These are phyloP conservation scores for Globisporangium parvum DNA, from an alignment of 352 stramenopile genomes.

Conservation along the genomic window DNA sequence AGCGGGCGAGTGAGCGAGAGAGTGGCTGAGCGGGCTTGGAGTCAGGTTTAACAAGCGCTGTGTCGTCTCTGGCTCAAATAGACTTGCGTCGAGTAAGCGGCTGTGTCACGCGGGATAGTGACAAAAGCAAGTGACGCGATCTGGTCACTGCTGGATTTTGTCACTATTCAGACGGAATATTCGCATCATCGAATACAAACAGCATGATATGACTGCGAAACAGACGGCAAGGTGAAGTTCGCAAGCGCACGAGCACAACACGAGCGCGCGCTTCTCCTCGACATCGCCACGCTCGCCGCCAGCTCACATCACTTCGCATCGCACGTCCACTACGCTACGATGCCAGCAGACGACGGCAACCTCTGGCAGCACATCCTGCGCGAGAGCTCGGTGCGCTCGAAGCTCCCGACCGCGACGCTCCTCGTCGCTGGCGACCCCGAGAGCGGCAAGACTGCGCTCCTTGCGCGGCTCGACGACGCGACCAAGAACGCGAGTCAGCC, in stretches of 20 bases:
- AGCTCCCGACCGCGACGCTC: constrained; percentile 60
- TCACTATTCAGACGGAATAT: too few species aligned
- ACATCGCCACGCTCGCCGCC: neutral
- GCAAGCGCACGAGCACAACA: too few species aligned
- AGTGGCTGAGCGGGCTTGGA: constrained; percentile 4
- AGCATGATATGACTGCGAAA: too few species aligned
- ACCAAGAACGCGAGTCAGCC: constrained; percentile 15
- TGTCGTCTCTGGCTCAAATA: too few species aligned
- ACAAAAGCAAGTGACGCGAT: too few species aligned
- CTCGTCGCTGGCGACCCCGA: constrained; percentile 67
- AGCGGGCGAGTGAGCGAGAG: neutral
- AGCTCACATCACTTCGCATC: too few species aligned
- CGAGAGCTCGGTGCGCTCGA: constrained; percentile 70
- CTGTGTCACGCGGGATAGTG: neutral
- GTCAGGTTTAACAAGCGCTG: neutral
- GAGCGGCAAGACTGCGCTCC: constrained; percentile 65
- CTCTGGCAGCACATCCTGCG: constrained; percentile 83
- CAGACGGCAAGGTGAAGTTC: too few species aligned
- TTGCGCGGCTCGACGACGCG: constrained; percentile 50
- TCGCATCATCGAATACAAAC: too few species aligned
- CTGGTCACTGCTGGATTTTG: too few species aligned
- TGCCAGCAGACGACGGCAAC: constrained; percentile 19
- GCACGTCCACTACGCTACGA: neutral
- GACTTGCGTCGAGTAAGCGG: too few species aligned
- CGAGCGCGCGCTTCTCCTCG: neutral